Evolutionary conservation across 805 yeast genomes (phyloP).

Genomic region (Suhomyces canberraensis): DNA sequence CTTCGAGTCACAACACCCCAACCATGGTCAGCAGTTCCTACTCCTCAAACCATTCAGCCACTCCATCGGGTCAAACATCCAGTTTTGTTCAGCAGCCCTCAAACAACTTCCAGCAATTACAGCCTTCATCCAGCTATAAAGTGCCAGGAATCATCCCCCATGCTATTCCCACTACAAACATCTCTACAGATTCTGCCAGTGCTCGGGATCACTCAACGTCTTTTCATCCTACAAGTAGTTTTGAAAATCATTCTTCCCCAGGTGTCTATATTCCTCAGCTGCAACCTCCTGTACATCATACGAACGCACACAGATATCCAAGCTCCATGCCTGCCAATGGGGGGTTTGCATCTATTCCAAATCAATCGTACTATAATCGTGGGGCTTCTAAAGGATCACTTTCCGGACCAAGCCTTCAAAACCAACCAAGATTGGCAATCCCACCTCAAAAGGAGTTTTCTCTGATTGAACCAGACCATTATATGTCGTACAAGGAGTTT

Average conservation of each 20-base stretch:
- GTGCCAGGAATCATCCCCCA: conserved; percentile 20
- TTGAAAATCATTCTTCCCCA: conserved; percentile 18
- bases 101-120: conserved; percentile 4
- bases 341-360: neutral
- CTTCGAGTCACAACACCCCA: conserved; percentile 45
- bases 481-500: conserved; percentile 42
- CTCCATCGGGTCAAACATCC: conserved; percentile 20
- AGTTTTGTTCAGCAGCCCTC: conserved; percentile 4
- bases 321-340: conserved; percentile 6
- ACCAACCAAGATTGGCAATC: neutral
- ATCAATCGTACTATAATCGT: neutral
- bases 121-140: conserved; percentile 5
- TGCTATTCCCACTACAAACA: conserved; percentile 52
- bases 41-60: conserved; percentile 37
- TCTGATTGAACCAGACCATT: conserved; percentile 34
- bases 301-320: conserved; percentile 11
- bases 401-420: neutral
- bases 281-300: conserved; percentile 4
- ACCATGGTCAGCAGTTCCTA: conserved; percentile 42
- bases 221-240: conserved; percentile 12
- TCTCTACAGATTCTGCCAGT: conserved; percentile 47
- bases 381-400: neutral
- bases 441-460: neutral
- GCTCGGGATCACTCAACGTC: conserved; percentile 13
- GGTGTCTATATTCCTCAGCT: conserved; percentile 22